Evolutionary conservation across 805 yeast species (phyloP).

Genomic region (Hanseniaspora meyeri): DNA sequence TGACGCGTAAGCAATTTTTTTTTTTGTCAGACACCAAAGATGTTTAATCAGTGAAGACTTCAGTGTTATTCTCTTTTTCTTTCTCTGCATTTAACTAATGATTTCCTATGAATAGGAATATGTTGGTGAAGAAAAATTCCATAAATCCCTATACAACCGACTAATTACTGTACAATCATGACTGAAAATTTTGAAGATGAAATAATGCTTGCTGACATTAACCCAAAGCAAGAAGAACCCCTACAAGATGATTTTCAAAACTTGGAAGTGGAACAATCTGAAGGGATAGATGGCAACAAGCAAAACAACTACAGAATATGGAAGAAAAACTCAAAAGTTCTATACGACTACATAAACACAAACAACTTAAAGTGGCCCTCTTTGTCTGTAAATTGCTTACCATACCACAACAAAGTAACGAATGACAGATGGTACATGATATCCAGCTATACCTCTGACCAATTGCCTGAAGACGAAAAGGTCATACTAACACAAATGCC

Average conservation of each 20-base stretch:
- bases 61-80: too few species aligned
- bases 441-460: constrained; percentile 28
- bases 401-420: constrained; percentile 29
- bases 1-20: too few species aligned
- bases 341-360: constrained; percentile 64
- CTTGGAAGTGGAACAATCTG: background rate
- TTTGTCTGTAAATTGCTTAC: constrained; percentile 56
- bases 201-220: background rate
- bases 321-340: constrained; percentile 70
- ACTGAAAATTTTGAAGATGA: background rate
- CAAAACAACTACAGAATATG: constrained; percentile 35
- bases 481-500: constrained; percentile 24
- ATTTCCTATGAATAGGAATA: too few species aligned
- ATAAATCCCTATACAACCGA: too few species aligned
- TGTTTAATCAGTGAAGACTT: too few species aligned
- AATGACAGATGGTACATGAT: constrained; percentile 24
- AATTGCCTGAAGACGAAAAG: constrained; percentile 27
- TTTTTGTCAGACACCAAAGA: too few species aligned
- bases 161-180: background rate
- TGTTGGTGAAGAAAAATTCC: too few species aligned
- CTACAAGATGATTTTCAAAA: background rate
- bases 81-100: too few species aligned
- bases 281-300: constrained; percentile 1
- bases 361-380: constrained; percentile 60
- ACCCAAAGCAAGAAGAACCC: background rate